A percentile compares a stretch with the other conserved stretches of the same genome.
Conservation (phyloP, 306 rosid genomes). For the Luffa acutangula region DNA sequence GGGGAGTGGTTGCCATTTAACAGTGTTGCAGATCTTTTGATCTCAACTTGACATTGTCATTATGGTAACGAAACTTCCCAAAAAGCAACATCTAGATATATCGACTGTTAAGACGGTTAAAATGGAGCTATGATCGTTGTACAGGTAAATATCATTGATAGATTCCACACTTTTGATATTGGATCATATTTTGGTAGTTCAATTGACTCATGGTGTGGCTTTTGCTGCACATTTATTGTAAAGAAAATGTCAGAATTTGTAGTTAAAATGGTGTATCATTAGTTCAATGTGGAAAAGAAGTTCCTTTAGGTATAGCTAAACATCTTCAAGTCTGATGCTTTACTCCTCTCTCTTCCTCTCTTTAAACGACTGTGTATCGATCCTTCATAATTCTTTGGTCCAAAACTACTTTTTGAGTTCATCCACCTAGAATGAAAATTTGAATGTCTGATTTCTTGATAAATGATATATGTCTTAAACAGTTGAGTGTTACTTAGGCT, state of each 20-base stretch:
- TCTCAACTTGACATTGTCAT: not conserved
- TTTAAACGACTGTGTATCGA: not conserved
- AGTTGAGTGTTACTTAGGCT: no score
- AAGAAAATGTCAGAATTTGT: not conserved
- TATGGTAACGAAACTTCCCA: not conserved
- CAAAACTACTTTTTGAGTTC: not conserved
- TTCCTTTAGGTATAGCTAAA: not conserved
- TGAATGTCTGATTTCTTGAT: no score
- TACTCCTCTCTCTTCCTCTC: not conserved
- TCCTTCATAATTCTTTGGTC: not conserved
- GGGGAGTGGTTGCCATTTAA: not conserved
- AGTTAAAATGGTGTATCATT: not conserved
- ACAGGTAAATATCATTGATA: not conserved
- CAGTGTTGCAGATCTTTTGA: not conserved
- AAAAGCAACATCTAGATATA: not conserved
- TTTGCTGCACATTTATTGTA: not conserved
- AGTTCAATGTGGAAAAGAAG: not conserved
- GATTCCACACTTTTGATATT: not conserved
- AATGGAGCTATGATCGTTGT: not conserved
- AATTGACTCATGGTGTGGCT: not conserved
- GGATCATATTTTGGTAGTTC: not conserved
- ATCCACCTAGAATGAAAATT: no score
- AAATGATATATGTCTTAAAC: no score
- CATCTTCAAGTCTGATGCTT: not conserved
- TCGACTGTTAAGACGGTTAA: not conserved